Base-by-base conservation (phyloP, 177 flowering plant species). In the Vitis hybrid region DNA sequence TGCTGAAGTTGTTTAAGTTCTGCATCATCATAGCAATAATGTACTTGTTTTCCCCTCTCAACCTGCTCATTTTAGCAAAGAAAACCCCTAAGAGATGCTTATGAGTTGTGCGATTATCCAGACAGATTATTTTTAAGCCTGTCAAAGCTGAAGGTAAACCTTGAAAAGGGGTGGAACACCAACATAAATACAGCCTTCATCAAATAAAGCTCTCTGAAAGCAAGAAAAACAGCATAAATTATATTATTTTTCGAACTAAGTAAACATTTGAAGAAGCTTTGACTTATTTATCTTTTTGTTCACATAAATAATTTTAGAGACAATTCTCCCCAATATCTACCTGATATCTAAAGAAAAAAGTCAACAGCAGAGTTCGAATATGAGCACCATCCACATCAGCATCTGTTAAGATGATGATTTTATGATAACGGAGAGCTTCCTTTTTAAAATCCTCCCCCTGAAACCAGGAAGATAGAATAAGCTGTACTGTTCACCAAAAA, bases 351-450 rank as follows among this genome's bases (percentile, higher is more conserved):
- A 70, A 96, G 90, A 93, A 96, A 80, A 96, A 93, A 62, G 99
- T 96, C 78, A 96, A 72, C 5, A 96, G 78, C 70, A 96, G 85
- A 66, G 99, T 94, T 70, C 97, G 85, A 66, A 96, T 96, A 77
- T 93, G 97, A 67, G 98, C 99, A 70, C 98, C 99, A 83, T 96
- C 99, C 1, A 96, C 97, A 79, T 92, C 99, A 71, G 99, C 99
- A 87, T 96, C 99, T 31, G 98, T 96, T 70, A 96, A 77, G 60
- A 96, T 93, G 72, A 93, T 92, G 71, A 93, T 92, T 72, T 92
- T 93, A 75, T 93, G 97, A 78, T 96, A 96, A 9, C 99, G 95
- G 4, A 96, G 86, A 60, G 88, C 86, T 0, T 93, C 98, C 77
- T 85, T 89, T 63, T 82, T 90, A 69, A 93, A 93, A 68, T 93